Conservation (phyloP, 2,329 filamentous ascomycete genomes). For the Ophiostoma quercus region DNA sequence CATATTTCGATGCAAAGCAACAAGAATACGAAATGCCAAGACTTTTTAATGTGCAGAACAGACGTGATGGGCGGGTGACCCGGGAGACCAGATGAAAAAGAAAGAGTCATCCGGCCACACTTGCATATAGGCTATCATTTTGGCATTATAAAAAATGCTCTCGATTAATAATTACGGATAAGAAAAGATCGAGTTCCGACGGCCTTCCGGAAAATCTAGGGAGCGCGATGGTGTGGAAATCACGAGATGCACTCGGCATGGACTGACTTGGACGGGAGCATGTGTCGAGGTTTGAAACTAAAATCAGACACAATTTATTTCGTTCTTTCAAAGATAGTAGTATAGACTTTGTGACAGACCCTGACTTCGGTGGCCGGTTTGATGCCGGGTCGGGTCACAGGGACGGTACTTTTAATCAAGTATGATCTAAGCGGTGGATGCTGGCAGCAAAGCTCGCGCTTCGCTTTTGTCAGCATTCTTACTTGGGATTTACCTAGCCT, state of each 20-base stretch:
- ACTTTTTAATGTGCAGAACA: neutral
- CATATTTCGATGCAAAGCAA: neutral
- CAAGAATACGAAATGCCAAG: slow-evolving; percentile 7
- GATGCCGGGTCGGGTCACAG: neutral
- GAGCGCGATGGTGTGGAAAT: neutral
- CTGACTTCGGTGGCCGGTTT: neutral
- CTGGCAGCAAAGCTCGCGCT: neutral
- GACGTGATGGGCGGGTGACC: neutral
- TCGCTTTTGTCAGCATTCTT: neutral
- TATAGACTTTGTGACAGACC: neutral
- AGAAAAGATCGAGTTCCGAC: neutral
- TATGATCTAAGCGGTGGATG: neutral
- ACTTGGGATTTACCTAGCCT: neutral
- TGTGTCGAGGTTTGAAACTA: neutral
- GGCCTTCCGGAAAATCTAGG: neutral
- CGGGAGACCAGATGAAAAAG: neutral
- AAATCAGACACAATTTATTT: neutral
- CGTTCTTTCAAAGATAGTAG: too few relatives aligned
- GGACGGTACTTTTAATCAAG: neutral
- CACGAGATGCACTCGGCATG: neutral
- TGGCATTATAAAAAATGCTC: neutral
- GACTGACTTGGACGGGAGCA: neutral
- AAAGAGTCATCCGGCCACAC: slow-evolving; percentile 1
- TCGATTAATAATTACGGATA: neutral
- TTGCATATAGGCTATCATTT: neutral